phyloP scores from a whole-genome alignment of 768 basidiomycete species.

The Inosperma sp. region DNA sequence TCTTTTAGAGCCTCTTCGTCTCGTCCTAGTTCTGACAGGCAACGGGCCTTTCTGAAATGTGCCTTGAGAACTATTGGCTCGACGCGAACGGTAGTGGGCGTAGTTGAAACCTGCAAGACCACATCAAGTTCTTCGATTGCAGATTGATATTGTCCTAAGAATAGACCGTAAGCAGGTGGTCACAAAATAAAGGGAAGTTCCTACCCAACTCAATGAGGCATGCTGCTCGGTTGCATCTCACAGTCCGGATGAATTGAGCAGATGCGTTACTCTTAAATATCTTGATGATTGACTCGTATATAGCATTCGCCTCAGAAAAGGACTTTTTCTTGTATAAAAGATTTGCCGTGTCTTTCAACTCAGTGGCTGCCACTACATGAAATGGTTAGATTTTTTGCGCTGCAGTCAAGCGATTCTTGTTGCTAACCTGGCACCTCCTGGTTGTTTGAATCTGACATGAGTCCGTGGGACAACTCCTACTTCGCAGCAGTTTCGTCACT shows the following conservation, averaged over 20 bases:
- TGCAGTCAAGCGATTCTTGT: no score
- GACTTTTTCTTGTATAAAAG: not conserved
- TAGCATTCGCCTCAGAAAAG: not conserved
- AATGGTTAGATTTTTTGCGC: not conserved
- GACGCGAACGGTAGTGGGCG: not conserved
- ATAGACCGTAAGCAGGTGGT: not conserved
- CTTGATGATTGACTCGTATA: not conserved
- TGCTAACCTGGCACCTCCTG: no score
- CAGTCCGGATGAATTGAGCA: not conserved
- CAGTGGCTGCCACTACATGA: not conserved
- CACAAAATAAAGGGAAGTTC: not conserved
- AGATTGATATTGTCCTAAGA: not conserved
- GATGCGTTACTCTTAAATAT: not conserved
- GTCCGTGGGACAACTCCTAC: no score
- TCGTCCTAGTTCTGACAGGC: not conserved
- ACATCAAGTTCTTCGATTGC: not conserved
- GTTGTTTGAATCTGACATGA: no score
- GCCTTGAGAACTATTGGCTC: not conserved
- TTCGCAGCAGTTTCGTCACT: no score
- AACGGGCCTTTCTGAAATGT: not conserved
- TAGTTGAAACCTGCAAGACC: not conserved
- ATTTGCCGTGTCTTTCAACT: conserved; percentile 2
- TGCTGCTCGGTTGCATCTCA: conserved; percentile 4
- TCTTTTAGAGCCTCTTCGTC: not conserved
- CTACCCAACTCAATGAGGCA: conserved; percentile 2